These are phyloP conservation scores for Phyllosticta paracitricarpa DNA, from an alignment of 2,329 filamentous ascomycete genomes.

Conservation along the genomic window DNA sequence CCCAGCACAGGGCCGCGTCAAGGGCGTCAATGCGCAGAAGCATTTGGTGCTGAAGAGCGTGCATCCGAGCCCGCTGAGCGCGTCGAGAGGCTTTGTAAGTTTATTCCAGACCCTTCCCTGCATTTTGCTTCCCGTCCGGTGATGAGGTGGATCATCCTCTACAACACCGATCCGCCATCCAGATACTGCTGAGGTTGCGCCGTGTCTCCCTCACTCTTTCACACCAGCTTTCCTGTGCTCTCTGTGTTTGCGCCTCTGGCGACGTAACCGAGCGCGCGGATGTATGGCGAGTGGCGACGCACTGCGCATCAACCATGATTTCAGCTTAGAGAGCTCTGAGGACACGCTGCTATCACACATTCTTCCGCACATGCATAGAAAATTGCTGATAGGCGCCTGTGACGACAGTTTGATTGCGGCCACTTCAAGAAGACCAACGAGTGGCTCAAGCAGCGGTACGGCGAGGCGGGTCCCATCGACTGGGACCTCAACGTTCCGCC, in stretches of 20 bases:
- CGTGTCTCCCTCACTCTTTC: background rate
- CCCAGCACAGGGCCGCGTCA: constrained; percentile 70
- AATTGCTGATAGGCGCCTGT: background rate
- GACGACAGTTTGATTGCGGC: constrained; percentile 54
- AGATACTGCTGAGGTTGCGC: constrained; percentile 7
- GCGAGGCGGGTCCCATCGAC: constrained; percentile 67
- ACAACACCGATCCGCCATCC: background rate
- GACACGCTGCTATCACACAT: background rate
- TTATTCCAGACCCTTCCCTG: background rate
- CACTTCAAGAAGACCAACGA: constrained; percentile 77
- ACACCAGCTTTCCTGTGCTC: background rate
- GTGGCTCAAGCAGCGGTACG: constrained; percentile 74
- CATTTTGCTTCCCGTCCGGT: background rate
- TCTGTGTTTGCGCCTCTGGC: background rate
- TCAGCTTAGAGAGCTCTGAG: constrained; percentile 8
- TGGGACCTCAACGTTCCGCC: constrained; percentile 57
- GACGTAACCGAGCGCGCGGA: background rate
- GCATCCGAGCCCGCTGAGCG: constrained; percentile 90
- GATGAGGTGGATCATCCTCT: background rate
- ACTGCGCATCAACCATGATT: background rate
- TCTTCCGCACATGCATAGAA: constrained; percentile 25
- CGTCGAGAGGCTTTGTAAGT: constrained; percentile 63
- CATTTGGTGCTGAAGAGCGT: constrained; percentile 80
- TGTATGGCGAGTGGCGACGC: background rate
- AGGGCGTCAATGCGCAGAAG: constrained; percentile 58